phyloP scores from a whole-genome alignment of 805 yeast genomes.

The Pichia occidentalis region DNA sequence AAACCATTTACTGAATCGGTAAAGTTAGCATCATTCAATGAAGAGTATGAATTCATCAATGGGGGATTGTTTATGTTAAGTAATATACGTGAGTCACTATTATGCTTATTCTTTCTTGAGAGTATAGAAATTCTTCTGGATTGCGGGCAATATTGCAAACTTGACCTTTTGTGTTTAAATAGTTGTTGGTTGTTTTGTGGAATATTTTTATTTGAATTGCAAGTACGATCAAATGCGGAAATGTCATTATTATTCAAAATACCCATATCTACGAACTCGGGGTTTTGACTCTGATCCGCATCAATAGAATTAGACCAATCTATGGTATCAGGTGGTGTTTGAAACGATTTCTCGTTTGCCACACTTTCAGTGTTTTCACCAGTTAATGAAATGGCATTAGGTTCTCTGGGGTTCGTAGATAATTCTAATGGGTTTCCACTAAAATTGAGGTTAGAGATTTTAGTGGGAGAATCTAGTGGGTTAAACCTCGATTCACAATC shows the following conservation, averaged over 20 bases:
- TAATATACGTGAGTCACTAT: constrained; percentile 2
- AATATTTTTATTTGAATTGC: not conserved
- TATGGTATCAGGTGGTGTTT: constrained; percentile 31
- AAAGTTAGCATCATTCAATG: not conserved
- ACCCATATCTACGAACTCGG: constrained; percentile 12
- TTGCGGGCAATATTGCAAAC: constrained; percentile 3
- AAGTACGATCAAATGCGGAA: not conserved
- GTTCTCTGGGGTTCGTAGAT: not conserved
- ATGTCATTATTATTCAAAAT: constrained; percentile 4
- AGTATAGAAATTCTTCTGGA: not conserved
- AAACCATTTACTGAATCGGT: not conserved
- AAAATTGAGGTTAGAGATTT: not conserved
- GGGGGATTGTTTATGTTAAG: not conserved
- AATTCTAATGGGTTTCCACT: not conserved
- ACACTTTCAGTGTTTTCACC: too few species aligned
- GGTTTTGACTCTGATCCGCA: constrained; percentile 9
- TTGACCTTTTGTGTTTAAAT: not conserved
- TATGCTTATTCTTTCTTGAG: constrained; percentile 3
- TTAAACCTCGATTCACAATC: constrained; percentile 14
- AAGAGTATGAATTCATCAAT: not conserved
- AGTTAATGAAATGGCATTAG: too few species aligned
- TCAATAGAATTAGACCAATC: constrained; percentile 31
- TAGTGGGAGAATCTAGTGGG: constrained; percentile 22
- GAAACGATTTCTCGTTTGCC: constrained; percentile 20
- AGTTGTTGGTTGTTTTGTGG: not conserved